Evolutionary conservation across 2,329 filamentous ascomycete species (phyloP).

Genomic region (Xylaria sp.): DNA sequence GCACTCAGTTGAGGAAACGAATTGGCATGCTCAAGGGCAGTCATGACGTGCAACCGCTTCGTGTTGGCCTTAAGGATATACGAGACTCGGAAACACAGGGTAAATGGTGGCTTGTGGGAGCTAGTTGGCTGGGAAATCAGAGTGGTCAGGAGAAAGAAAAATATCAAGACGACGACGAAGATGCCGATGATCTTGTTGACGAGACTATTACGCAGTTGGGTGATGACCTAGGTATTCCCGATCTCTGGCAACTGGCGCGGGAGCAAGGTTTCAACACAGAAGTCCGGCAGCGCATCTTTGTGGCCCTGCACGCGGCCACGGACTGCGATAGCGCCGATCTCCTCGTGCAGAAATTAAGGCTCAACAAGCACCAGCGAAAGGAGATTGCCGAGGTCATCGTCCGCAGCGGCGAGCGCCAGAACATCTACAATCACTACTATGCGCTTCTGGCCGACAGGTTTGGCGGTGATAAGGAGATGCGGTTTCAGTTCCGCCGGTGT

Average conservation of each 20-base stretch:
- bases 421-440: conserved; percentile 92
- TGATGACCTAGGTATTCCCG: conserved; percentile 67
- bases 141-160: conserved; percentile 30
- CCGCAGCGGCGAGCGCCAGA: conserved; percentile 85
- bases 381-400: conserved; percentile 90
- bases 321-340: conserved; percentile 87
- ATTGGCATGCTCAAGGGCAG: conserved; percentile 77
- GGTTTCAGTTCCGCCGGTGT: conserved; percentile 87
- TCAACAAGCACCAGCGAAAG: conserved; percentile 86
- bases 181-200: conserved; percentile 35
- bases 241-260: conserved; percentile 78
- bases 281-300: conserved; percentile 89
- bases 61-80: conserved; percentile 84
- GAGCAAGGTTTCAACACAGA: conserved; percentile 89
- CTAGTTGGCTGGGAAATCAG: conserved; percentile 76
- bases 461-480: conserved; percentile 78
- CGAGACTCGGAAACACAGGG: conserved; percentile 85
- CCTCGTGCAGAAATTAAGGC: conserved; percentile 80
- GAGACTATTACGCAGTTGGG: conserved; percentile 44
- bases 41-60: conserved; percentile 75
- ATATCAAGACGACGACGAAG: conserved; percentile 37
- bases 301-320: conserved; percentile 85
- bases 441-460: conserved; percentile 83
- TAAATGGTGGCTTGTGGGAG: conserved; percentile 98
- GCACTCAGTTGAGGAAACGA: conserved; percentile 87